Conservation (phyloP, 164 flowering plant species). For the Warburgia ugandensis region DNA sequence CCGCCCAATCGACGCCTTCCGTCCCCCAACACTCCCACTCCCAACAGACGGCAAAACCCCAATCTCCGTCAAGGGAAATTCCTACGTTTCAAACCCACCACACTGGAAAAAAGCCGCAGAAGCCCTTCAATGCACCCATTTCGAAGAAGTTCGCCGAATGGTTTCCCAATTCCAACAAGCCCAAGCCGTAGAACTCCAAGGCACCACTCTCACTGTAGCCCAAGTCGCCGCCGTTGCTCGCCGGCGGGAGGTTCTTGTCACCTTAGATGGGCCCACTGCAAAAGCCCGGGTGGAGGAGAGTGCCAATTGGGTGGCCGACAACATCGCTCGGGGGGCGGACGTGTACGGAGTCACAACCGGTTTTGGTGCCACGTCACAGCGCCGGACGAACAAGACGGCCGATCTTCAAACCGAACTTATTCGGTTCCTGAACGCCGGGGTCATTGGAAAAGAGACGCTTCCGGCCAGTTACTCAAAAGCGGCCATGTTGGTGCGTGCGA, state of each 20-base stretch:
- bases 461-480: slow-evolving; percentile 21
- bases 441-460: slow-evolving; percentile 25
- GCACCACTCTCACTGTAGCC: slow-evolving; percentile 38
- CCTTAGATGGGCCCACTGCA: slow-evolving; percentile 28
- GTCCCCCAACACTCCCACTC: slow-evolving; percentile 18
- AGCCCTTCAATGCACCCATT: slow-evolving; percentile 27
- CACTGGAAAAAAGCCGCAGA: slow-evolving; percentile 48
- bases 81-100: slow-evolving; percentile 7
- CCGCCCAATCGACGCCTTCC: slow-evolving; percentile 10
- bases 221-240: slow-evolving; percentile 45
- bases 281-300: slow-evolving; percentile 30
- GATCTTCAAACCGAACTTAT: slow-evolving; percentile 52
- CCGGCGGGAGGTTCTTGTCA: slow-evolving; percentile 21
- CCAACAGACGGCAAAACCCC: slow-evolving; percentile 14
- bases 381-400: slow-evolving; percentile 28
- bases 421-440: slow-evolving; percentile 43
- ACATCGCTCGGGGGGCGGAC: slow-evolving; percentile 30
- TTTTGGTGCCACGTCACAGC: slow-evolving; percentile 46
- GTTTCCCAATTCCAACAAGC: slow-evolving; percentile 25
- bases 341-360: slow-evolving; percentile 52
- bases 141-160: slow-evolving; percentile 40
- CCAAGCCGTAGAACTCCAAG: slow-evolving; percentile 29
- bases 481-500: slow-evolving; percentile 29
- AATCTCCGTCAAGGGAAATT: slow-evolving; percentile 7
- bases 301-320: slow-evolving; percentile 42